Base-by-base conservation (phyloP, 768 basidiomycete genomes). In the Rhodotorula sphaerocarpa region DNA sequence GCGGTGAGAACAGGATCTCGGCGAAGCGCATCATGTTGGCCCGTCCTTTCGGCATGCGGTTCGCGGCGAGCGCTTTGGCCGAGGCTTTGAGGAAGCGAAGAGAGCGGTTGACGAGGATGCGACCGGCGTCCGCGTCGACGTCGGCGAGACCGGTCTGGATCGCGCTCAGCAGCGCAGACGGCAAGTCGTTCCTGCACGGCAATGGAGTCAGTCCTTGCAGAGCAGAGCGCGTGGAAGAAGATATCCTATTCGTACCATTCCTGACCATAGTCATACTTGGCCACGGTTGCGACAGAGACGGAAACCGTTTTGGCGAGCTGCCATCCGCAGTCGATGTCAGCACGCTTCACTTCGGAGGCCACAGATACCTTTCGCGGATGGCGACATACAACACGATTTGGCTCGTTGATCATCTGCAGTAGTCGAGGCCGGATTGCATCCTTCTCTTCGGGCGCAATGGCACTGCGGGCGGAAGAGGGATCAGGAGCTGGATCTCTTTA, bases 271-370 rank as follows among this genome's bases (percentile, higher is more conserved):
- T 93, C 90, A 27, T 80, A 73, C 36, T 90, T 82, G 11, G 88
- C 85, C 55, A 91, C 82, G 73, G 85, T 91, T 18, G 83, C 79
- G 14, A 88, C 79, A 30, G 87, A 83, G 34, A 86, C 71, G 65
- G 86, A 81, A 64, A 90, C 88, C 71, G 83, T 87, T 59, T 85
- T 80, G 23, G 86, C 82, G 61, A 92, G 85, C 90, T 90, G 73
- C 59, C 31, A 46, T 18, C 12, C n/a, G 6, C 11, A n/a, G 6
- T 43, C 58, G 34, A 39, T 39, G 39, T 39, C 39, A 39, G 18
- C 39, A 9, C 39, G 39, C 9, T 9, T 39, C 39, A 39, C 39
- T 10, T 39, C n/a, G n/a, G n/a, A n/a, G n/a, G n/a, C n/a, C n/a
- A n/a, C n/a, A n/a, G n/a, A n/a, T n/a, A n/a, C n/a, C n/a, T n/a